Percentiles rank a stretch among this genome's conserved stretches.
Evolutionary conservation across 129 eudicot species (phyloP).

Genomic region (Glebionis coronaria): DNA sequence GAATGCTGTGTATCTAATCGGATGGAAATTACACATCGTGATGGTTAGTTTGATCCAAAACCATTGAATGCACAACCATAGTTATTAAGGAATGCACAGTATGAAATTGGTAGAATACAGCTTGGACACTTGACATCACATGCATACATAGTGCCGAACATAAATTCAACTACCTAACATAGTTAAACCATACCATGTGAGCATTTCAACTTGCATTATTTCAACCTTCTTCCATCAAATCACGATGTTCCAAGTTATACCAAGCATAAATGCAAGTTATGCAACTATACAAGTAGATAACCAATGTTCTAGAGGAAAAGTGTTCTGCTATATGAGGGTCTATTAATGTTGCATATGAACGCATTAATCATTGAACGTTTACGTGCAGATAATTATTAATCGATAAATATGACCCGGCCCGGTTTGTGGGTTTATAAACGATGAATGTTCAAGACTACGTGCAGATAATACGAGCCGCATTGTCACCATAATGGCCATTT

Average conservation of each 20-base stretch:
- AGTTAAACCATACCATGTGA: slow-evolving; percentile 21
- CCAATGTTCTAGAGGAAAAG: too few species aligned
- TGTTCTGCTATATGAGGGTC: too few species aligned
- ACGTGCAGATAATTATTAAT: too few species aligned
- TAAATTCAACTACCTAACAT: slow-evolving; percentile 23
- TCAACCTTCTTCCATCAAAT: background rate
- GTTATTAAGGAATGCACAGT: slow-evolving; percentile 12
- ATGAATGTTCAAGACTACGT: too few species aligned
- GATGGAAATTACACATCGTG: background rate
- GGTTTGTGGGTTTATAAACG: too few species aligned
- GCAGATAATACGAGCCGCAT: too few species aligned
- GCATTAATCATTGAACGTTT: too few species aligned
- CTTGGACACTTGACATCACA: slow-evolving; percentile 23
- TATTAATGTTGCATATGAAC: too few species aligned
- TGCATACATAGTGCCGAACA: slow-evolving; percentile 17
- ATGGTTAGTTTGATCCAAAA: slow-evolving; percentile 6
- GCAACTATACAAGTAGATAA: background rate
- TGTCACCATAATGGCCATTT: too few species aligned
- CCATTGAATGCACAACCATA: slow-evolving; percentile 15
- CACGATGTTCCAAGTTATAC: too few species aligned
- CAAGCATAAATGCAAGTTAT: background rate
- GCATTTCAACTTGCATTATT: background rate
- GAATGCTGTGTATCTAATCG: background rate
- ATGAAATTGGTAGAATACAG: slow-evolving; percentile 18
- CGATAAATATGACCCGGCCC: too few species aligned